Evolutionary conservation across 805 yeast species (phyloP).

Genomic region (Kodamaea sagamina): DNA sequence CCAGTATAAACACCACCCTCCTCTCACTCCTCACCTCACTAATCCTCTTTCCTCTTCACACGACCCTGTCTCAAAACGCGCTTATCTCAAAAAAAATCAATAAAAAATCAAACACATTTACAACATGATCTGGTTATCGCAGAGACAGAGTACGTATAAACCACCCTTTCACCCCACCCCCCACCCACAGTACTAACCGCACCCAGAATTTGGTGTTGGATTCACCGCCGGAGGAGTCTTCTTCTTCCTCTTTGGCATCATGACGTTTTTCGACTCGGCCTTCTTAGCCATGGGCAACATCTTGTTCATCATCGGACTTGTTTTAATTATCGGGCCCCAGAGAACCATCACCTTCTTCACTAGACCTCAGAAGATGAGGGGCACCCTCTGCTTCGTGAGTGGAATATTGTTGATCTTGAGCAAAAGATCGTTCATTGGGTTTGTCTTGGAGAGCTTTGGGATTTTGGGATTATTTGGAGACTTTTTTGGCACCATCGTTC

Average conservation of each 20-base stretch:
- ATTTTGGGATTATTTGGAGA: constrained; percentile 89
- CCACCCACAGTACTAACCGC: constrained; percentile 21
- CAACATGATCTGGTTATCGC: constrained; percentile 70
- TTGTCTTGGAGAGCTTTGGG: constrained; percentile 83
- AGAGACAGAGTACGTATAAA: constrained; percentile 62
- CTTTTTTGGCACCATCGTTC: constrained; percentile 84
- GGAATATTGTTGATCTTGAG: constrained; percentile 77
- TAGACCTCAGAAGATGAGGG: constrained; percentile 83
- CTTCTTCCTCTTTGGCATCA: constrained; percentile 77
- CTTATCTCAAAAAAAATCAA: not conserved
- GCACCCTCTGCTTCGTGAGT: constrained; percentile 71
- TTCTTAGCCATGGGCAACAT: constrained; percentile 87
- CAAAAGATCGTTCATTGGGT: constrained; percentile 82
- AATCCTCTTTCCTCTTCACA: too few species aligned
- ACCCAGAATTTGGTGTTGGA: constrained; percentile 83
- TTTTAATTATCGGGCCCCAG: constrained; percentile 83
- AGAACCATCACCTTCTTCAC: constrained; percentile 82
- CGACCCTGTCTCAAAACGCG: not conserved
- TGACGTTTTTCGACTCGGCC: constrained; percentile 86
- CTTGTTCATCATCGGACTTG: constrained; percentile 75
- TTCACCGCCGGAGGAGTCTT: constrained; percentile 84
- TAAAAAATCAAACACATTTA: constrained; percentile 4
- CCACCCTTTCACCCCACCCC: not conserved
- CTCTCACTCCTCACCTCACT: too few species aligned
- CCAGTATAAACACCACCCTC: too few species aligned